Base-by-base conservation (phyloP, 2,329 filamentous ascomycete species). In the Cercospora brassicicola region DNA sequence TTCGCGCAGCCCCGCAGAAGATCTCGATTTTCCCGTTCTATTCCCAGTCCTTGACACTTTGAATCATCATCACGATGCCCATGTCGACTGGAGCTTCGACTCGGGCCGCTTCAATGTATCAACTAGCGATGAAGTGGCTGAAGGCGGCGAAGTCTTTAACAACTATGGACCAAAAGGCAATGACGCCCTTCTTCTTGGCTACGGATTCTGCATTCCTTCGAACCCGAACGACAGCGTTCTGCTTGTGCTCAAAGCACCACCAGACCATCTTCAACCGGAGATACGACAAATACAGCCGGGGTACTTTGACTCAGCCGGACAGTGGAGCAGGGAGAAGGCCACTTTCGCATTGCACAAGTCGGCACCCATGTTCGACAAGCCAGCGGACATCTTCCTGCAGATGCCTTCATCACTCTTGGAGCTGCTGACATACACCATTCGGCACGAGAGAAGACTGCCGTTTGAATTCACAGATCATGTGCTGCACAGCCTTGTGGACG, bases 111-210 rank as follows among this genome's bases (percentile, higher is more conserved):
- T 84, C 67, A 76, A 76, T 9, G 73, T 85, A 23, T 77, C 76
- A 8, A 69, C 80, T 28, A 75, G 78, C 3, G 76, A 81, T 4
- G 65, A 66, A 0, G 70, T 82, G 2, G 45, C 72, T 3, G 68
- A 75, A 4, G 82, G 81, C 2, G 76, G 78, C 3, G 81, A 86
- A 68, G 74, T 86, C 2, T 83, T 79, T 76, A 86, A 86, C 73
- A 86, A 86, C 71, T 86, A 86, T 65, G 84, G 81, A 0, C 81
- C 84, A 1, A 86, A 86, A 70, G 78, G 81, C 5, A 86, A 86
- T 61, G 83, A 84, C 69, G 84, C 86, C 71, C 75, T 86, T 2
- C 76, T 86, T 2, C 80, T 84, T 56, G 84, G 84, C 3, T 86
- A 86, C 66, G 84, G 84, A 3, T 86, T 86, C 74, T 83, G 81